Base-by-base conservation (phyloP, 768 basidiomycete species). In the Lactifluus echinatus region DNA sequence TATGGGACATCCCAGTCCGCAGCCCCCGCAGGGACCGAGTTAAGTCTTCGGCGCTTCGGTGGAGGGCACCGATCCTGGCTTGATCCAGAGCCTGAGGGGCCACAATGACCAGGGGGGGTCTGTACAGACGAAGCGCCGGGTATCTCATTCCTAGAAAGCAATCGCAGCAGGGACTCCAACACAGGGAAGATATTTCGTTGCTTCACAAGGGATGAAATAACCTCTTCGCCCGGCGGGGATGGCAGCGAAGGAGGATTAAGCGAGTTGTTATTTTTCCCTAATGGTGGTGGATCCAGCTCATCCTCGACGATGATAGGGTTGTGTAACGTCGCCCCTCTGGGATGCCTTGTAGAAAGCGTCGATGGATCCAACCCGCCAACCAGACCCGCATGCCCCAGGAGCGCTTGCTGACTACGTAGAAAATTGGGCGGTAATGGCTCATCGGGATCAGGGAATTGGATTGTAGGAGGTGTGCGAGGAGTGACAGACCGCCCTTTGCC, bases 1-100 rank as follows among this genome's bases (percentile, higher is more conserved):
- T 83, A 90, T 0, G 89, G 89, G 0, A 90, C 79, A 63, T 89
- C 87, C 89, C 89, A 91, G 65, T 89, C 87, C 1, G 69, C 76
- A 1, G 89, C 89, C 11, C 89, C 89, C 21, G 89, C 89, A 33
- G 89, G 89, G 14, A 91, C 87, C 8, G 73, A 71, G 55, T 74
- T 75, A 14, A 89, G 72, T 63, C 79, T 86, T 28, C 87, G 77
- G 59, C 79, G 82, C 70, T 87, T 89, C 19, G 64, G 46, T 6
- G 74, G 65, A 8, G 75, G 66, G 8, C 58, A 60, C 23, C 28
- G 42, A 44, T 47, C 66, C 14, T 50, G 44, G 51, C 21, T 48
- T 17, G 44, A 42, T 43, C 12, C 50, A 48, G 50, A 42, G 37
- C 31, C 31, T 40, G 50, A 34, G 49, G 46, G 19, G 46, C 45